These are phyloP conservation scores for Fusarium scirpi DNA, from an alignment of 2,329 filamentous ascomycete genomes.

Conservation along the genomic window DNA sequence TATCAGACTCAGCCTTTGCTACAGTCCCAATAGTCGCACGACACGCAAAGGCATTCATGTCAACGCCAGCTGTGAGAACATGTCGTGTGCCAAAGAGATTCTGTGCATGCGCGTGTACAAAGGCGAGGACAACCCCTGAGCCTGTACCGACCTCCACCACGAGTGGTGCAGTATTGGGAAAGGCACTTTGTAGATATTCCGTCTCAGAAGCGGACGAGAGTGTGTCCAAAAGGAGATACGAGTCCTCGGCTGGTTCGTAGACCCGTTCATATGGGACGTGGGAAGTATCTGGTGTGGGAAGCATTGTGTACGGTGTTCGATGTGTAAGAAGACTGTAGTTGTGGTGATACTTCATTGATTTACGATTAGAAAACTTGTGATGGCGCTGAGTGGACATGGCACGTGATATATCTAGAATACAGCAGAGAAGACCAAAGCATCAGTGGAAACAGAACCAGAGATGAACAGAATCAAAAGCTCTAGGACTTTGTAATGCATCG, in stretches of 20 bases:
- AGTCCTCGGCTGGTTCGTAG: slow-evolving; percentile 97
- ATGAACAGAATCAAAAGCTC: not conserved
- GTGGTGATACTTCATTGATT: slow-evolving; percentile 38
- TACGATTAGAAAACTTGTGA: slow-evolving; percentile 24
- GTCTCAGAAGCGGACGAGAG: slow-evolving; percentile 79
- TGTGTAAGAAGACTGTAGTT: slow-evolving; percentile 13
- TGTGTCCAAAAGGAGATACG: slow-evolving; percentile 92
- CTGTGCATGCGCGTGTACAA: slow-evolving; percentile 80
- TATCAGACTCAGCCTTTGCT: slow-evolving; percentile 54
- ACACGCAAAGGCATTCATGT: slow-evolving; percentile 89
- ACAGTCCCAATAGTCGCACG: slow-evolving; percentile 79
- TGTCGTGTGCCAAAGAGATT: slow-evolving; percentile 78
- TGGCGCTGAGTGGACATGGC: slow-evolving; percentile 30
- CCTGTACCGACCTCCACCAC: slow-evolving; percentile 90
- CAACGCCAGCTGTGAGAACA: slow-evolving; percentile 80
- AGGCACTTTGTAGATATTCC: slow-evolving; percentile 74
- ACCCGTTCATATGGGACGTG: slow-evolving; percentile 90
- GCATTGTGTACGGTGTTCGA: slow-evolving; percentile 65
- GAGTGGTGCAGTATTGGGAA: slow-evolving; percentile 67
- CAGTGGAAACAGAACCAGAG: not conserved
- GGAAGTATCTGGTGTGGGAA: slow-evolving; percentile 92
- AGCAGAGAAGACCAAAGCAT: not conserved
- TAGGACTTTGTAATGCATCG: not conserved
- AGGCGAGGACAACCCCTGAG: slow-evolving; percentile 93
- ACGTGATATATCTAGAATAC: slow-evolving; percentile 29